Percentiles rank a stretch among this genome's conserved stretches.
Evolutionary conservation across 352 stramenopile genomes (phyloP).

Genomic region (Blastocystis sp.): DNA sequence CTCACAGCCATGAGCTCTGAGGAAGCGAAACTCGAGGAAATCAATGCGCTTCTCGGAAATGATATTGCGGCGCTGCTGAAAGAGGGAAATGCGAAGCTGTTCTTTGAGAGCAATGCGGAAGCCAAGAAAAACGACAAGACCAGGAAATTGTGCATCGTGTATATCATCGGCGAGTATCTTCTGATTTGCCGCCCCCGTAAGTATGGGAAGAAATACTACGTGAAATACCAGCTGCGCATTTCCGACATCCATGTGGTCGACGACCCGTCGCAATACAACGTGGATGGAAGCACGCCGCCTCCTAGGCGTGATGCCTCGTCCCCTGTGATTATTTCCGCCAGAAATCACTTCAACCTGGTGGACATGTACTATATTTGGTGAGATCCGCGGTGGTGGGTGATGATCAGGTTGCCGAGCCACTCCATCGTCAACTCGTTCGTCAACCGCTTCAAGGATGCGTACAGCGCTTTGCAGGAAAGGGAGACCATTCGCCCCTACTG

Average conservation of each 20-base stretch:
- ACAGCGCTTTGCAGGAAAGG: not conserved
- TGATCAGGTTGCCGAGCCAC: conserved; percentile 26
- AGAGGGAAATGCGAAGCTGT: conserved; percentile 48
- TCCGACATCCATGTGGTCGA: not conserved
- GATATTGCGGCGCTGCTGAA: conserved; percentile 19
- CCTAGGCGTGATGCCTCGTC: not conserved
- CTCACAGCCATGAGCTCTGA: not conserved
- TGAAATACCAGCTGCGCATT: conserved; percentile 55
- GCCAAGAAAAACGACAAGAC: conserved; percentile 16
- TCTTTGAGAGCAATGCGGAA: conserved; percentile 58
- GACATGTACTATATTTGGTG: conserved; percentile 40
- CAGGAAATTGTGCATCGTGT: conserved; percentile 46
- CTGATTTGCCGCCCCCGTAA: conserved; percentile 52
- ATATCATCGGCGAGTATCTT: conserved; percentile 47
- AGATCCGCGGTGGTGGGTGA: not conserved
- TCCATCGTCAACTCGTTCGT: conserved; percentile 17
- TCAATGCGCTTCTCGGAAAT: conserved; percentile 44
- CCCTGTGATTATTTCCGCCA: not conserved
- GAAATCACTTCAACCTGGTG: conserved; percentile 5
- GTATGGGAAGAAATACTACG: conserved; percentile 57
- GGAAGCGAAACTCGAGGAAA: conserved; percentile 42
- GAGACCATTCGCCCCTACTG: conserved; percentile 13
- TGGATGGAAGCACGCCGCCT: not conserved
- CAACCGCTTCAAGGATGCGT: conserved; percentile 20
- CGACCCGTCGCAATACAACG: not conserved